phyloP scores from a whole-genome alignment of 441 rosid genomes.

The Aleurites moluccanus region DNA sequence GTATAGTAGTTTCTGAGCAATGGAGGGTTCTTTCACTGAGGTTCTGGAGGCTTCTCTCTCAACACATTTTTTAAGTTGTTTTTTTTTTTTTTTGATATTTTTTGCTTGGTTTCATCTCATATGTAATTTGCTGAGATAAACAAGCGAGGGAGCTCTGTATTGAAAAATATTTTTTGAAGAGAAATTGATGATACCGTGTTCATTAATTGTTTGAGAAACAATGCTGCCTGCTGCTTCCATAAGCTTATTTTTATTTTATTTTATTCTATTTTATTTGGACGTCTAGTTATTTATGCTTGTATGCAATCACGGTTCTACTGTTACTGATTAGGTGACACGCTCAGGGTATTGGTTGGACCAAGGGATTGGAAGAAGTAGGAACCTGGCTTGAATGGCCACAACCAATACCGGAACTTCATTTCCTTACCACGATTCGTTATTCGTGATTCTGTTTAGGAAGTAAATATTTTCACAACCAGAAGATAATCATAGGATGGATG shows the following conservation, averaged over 20 bases:
- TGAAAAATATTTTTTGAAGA: neutral
- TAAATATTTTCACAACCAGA: no score
- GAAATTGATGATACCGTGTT: neutral
- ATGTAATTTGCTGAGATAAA: neutral
- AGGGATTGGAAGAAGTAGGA: neutral
- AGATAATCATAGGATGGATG: no score
- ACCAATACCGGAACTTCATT: no score
- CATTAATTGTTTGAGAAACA: neutral
- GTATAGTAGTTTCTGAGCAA: constrained; percentile 22
- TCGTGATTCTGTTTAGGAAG: neutral
- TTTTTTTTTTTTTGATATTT: neutral
- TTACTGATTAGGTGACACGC: neutral
- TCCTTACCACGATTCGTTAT: neutral
- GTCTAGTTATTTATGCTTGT: neutral
- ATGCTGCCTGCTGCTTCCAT: neutral
- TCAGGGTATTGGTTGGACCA: no score
- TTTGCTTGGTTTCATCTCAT: neutral
- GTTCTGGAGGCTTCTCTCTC: no score
- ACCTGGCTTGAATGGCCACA: no score
- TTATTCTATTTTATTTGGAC: neutral
- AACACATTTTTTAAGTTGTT: neutral
- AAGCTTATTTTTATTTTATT: no score
- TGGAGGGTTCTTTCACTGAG: constrained; percentile 13
- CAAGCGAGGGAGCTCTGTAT: constrained; percentile 2
- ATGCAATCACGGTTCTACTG: neutral